A percentile compares a stretch with the other conserved stretches of the same genome.
Conservation (phyloP, 257 asterid species). For the Gardenia jasminoides region DNA sequence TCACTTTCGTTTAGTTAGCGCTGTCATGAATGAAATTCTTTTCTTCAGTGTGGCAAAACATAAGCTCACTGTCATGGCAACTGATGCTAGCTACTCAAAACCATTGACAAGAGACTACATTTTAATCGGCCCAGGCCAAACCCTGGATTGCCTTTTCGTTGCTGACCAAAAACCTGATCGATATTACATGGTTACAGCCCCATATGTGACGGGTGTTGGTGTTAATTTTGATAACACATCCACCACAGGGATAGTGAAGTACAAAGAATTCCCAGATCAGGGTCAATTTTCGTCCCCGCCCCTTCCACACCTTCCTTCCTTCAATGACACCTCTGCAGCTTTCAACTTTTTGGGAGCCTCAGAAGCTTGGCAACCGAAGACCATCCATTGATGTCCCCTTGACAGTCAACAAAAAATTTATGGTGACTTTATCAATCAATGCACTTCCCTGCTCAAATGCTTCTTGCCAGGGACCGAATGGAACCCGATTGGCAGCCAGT, state of each 20-base stretch:
- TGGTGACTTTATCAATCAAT: slow-evolving; percentile 23
- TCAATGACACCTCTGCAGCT: background rate
- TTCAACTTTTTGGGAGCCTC: slow-evolving; percentile 15
- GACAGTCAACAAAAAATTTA: background rate
- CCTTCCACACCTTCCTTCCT: slow-evolving; percentile 15
- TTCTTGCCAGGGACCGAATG: slow-evolving; percentile 17
- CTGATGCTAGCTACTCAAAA: slow-evolving; percentile 26
- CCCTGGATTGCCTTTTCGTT: slow-evolving; percentile 19
- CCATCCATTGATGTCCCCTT: slow-evolving; percentile 28
- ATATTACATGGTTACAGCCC: slow-evolving; percentile 26
- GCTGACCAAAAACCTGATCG: slow-evolving; percentile 17
- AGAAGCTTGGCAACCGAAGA: slow-evolving; percentile 23
- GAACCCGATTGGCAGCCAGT: slow-evolving; percentile 15
- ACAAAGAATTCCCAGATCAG: background rate
- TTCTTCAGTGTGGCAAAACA: slow-evolving; percentile 22
- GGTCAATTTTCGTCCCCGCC: background rate
- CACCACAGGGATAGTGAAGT: slow-evolving; percentile 23
- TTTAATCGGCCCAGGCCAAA: slow-evolving; percentile 29
- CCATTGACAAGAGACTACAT: slow-evolving; percentile 15
- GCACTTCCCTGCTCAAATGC: slow-evolving; percentile 9
- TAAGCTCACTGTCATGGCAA: slow-evolving; percentile 17
- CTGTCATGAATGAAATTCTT: slow-evolving; percentile 14
- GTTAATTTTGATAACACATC: slow-evolving; percentile 14
- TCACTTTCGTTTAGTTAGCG: slow-evolving; percentile 23
- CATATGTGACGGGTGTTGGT: slow-evolving; percentile 2